These are phyloP conservation scores for Verticillium albo-atrum DNA, from an alignment of 2,329 filamentous ascomycete species.

Conservation along the genomic window DNA sequence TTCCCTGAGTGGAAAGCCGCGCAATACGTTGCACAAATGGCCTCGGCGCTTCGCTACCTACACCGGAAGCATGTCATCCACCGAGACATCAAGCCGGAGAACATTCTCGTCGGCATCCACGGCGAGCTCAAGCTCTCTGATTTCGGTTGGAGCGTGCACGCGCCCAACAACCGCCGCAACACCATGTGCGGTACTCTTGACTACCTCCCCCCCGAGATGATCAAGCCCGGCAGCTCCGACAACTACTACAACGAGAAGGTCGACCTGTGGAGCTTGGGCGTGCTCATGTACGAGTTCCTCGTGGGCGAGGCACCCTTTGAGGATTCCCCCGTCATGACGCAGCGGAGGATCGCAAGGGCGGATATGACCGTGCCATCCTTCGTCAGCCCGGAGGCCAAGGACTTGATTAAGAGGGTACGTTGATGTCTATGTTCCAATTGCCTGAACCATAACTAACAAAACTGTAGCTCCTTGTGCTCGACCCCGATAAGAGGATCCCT, in stretches of 20 bases:
- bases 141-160: constrained; percentile 98
- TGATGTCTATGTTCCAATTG: not conserved
- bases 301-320: constrained; percentile 97
- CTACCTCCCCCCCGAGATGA: constrained; percentile 97
- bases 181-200: constrained; percentile 98
- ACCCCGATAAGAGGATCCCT: constrained; percentile 88
- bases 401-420: constrained; percentile 84
- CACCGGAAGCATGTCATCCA: constrained; percentile 98
- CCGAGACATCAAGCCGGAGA: constrained; percentile 95
- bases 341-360: constrained; percentile 78
- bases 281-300: constrained; percentile 93
- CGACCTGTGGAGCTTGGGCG: constrained; percentile 92
- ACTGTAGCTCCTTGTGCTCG: constrained; percentile 75
- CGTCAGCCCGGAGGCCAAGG: constrained; percentile 83
- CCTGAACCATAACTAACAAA: constrained; percentile 9
- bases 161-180: constrained; percentile 86
- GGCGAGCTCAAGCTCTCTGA: constrained; percentile 98
- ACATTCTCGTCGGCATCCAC: constrained; percentile 92
- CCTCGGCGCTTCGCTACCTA: constrained; percentile 81
- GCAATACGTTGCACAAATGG: constrained; percentile 87
- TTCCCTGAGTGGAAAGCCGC: constrained; percentile 86
- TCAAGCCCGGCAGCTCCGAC: constrained; percentile 72
- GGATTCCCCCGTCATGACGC: constrained; percentile 91
- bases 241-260: constrained; percentile 95
- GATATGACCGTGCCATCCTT: constrained; percentile 93